Percentiles rank a stretch among this genome's conserved stretches.
Conservation (phyloP, 225 moss, liverwort and hornwort species). For the Asterella californica region DNA sequence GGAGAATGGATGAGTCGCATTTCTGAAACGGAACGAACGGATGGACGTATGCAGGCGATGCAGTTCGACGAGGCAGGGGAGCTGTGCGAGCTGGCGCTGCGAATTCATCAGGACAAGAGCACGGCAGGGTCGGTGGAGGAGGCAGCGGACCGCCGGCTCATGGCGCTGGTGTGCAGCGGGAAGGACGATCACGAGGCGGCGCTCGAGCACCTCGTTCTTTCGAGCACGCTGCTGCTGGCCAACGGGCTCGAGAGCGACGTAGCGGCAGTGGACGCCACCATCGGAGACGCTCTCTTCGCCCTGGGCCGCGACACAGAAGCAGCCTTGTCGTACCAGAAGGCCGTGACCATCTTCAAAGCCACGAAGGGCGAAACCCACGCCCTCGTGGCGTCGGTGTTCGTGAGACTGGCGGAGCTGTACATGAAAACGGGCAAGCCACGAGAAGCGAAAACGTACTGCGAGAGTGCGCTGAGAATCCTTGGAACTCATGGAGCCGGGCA, state of each 20-base stretch:
- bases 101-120: constrained; percentile 72
- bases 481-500: constrained; percentile 77
- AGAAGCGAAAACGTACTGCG: constrained; percentile 77
- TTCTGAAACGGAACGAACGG: background rate
- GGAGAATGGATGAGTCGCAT: background rate
- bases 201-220: constrained; percentile 66
- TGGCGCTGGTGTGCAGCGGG: constrained; percentile 86
- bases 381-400: constrained; percentile 71
- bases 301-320: constrained; percentile 78
- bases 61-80: constrained; percentile 88
- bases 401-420: constrained; percentile 86
- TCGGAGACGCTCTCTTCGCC: constrained; percentile 78
- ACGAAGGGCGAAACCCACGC: constrained; percentile 87
- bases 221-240: constrained; percentile 45
- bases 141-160: constrained; percentile 82
- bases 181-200: constrained; percentile 83
- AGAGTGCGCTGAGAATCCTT: constrained; percentile 79
- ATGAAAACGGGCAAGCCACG: constrained; percentile 77
- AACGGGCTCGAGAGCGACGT: constrained; percentile 68
- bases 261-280: constrained; percentile 74
- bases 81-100: constrained; percentile 80
- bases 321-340: constrained; percentile 82
- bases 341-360: constrained; percentile 79
- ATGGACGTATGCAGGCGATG: constrained; percentile 61
- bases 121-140: constrained; percentile 74